Evolutionary conservation across 176 grass and related monocot genomes (phyloP).

Genomic region (Eleusine coracana): DNA sequence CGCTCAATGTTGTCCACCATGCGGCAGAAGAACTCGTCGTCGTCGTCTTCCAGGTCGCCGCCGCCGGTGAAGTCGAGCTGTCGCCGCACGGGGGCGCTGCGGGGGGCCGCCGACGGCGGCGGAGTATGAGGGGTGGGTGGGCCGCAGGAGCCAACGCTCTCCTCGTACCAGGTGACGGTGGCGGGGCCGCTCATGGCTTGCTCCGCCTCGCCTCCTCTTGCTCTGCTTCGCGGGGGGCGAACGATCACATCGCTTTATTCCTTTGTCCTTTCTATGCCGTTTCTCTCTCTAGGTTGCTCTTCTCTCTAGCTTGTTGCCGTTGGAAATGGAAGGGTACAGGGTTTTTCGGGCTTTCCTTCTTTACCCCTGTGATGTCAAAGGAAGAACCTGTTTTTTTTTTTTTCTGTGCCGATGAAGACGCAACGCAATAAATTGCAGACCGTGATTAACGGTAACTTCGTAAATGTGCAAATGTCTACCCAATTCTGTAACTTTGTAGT

Average conservation of each 20-base stretch:
- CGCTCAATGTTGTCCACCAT: constrained; percentile 35
- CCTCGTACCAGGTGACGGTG: constrained; percentile 12
- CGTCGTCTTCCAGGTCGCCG: constrained; percentile 13
- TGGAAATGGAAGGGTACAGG: neutral
- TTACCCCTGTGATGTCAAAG: neutral
- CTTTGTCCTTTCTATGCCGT: neutral
- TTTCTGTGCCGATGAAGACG: too few relatives aligned
- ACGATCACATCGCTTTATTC: neutral
- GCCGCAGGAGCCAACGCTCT: constrained; percentile 46
- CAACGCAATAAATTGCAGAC: neutral
- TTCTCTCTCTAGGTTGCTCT: neutral
- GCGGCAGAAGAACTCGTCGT: neutral
- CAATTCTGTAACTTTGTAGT: too few relatives aligned
- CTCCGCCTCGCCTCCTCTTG: neutral
- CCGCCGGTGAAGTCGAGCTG: constrained; percentile 36
- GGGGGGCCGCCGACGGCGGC: neutral
- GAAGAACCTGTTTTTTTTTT: neutral
- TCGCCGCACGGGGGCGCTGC: constrained; percentile 30
- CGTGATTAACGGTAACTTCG: neutral
- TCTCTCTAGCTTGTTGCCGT: constrained; percentile 31
- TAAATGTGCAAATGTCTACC: too few relatives aligned
- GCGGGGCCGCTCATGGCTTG: constrained; percentile 35
- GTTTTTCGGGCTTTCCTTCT: neutral
- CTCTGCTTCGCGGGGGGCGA: neutral
- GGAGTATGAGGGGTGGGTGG: neutral